These are phyloP conservation scores for Erythrophleum fordii DNA, from an alignment of 306 rosid genomes.

Conservation along the genomic window DNA sequence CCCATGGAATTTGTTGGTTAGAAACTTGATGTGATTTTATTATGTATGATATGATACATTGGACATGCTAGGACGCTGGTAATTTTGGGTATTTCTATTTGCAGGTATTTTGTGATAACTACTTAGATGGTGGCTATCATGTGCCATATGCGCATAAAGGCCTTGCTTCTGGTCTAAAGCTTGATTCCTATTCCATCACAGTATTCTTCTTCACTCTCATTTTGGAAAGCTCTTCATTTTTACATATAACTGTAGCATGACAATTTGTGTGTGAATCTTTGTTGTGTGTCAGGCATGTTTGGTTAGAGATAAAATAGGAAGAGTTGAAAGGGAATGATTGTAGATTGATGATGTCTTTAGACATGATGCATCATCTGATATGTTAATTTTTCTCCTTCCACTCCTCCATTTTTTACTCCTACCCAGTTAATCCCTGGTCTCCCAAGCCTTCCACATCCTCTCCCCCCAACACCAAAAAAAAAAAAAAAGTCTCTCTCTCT, in stretches of 20 bases:
- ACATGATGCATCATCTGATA: background rate
- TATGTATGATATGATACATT: slow-evolving; percentile 3
- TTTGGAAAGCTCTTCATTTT: slow-evolving; percentile 15
- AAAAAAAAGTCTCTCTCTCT: background rate
- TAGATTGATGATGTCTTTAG: background rate
- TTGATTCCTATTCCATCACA: slow-evolving; percentile 71
- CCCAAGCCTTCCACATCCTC: background rate
- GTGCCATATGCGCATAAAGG: slow-evolving; percentile 92
- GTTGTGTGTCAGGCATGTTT: background rate
- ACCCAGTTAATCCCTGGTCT: background rate
- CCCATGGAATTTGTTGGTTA: background rate
- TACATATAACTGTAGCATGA: slow-evolving; percentile 19
- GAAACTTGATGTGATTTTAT: background rate
- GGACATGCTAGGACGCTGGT: slow-evolving; percentile 8
- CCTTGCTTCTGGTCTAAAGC: slow-evolving; percentile 81
- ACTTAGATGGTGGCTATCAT: slow-evolving; percentile 95
- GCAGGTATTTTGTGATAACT: slow-evolving; percentile 97
- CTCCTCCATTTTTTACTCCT: background rate
- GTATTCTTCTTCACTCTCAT: slow-evolving; percentile 55
- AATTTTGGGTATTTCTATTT: slow-evolving; percentile 25
- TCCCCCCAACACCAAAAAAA: background rate
- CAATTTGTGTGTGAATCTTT: slow-evolving; percentile 2
- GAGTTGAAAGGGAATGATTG: background rate
- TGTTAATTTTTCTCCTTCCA: background rate
- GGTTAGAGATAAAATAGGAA: background rate